Conservation (phyloP, 1,284 basidiomycete genomes). For the Cystobasidium sp. region DNA sequence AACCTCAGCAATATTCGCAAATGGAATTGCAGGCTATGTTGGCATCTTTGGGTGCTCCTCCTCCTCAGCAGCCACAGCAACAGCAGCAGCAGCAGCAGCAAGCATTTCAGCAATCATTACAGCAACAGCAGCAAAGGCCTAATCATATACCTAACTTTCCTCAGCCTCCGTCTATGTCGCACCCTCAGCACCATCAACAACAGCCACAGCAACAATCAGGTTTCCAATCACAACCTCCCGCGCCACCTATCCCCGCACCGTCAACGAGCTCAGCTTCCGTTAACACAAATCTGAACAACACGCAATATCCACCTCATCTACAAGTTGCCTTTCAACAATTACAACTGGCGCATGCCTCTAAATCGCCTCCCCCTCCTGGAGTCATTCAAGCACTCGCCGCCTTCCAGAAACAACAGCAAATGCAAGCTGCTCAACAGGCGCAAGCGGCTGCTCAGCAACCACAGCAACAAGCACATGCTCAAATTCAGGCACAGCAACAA, state of each 20-base stretch:
- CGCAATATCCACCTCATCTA: slow-evolving; percentile 33
- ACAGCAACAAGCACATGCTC: slow-evolving; percentile 2
- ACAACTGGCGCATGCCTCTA: slow-evolving; percentile 24
- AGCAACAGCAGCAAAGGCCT: slow-evolving; percentile 7
- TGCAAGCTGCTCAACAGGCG: slow-evolving; percentile 11
- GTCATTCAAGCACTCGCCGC: slow-evolving; percentile 29
- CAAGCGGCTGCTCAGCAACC: slow-evolving; percentile 24
- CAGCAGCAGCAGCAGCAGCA: slow-evolving; percentile 14
- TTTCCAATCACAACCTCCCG: slow-evolving; percentile 14
- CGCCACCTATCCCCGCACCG: not conserved
- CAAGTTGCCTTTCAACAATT: slow-evolving; percentile 42
- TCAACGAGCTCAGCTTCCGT: not conserved
- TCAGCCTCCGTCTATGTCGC: not conserved
- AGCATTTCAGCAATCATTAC: not conserved
- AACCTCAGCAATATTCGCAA: slow-evolving; percentile 37
- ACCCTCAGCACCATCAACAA: slow-evolving; percentile 11
- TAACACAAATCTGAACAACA: not conserved
- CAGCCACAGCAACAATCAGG: slow-evolving; percentile 11
- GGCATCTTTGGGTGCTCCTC: slow-evolving; percentile 24
- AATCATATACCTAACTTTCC: not conserved
- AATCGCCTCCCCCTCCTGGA: slow-evolving; percentile 8
- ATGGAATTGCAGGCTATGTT: slow-evolving; percentile 42
- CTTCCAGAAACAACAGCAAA: slow-evolving; percentile 29
- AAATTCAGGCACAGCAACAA: slow-evolving; percentile 4
- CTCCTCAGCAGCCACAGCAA: slow-evolving; percentile 22